Evolutionary conservation across 805 yeast species (phyloP), one percentile per base, ranked within the genome.

Genomic region (Hanseniaspora nectarophila): DNA sequence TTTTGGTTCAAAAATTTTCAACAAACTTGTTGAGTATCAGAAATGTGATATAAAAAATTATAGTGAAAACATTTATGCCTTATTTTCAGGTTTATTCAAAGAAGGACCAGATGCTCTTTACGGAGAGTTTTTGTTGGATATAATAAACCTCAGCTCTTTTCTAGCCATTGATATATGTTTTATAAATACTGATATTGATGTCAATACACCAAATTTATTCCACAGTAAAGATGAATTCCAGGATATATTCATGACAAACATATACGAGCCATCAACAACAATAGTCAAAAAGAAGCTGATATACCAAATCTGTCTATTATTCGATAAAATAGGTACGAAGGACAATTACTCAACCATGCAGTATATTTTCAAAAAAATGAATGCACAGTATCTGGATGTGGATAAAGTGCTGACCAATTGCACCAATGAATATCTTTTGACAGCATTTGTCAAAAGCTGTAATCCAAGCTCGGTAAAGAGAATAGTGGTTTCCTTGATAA

Each of bases 1-100:
- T 28, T 65, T 63, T 57, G 70, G 70, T 0, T 65, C 69, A 48
- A 64, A 56, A 47, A n/a, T 65, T 5, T 63, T 58, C 42, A 66
- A 66, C 54, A 26, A 58, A 5, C 38, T 49, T 24, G 16, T 24
- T 3, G 45, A 48, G 5, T 23, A 28, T 28, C 16, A n/a, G 2
- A n/a, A 29, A 29, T 42, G 45, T 15, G 45, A 42, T 29, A 42
- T 42, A 16, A 42, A 42, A 42, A 29, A 26, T 32, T 42, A 42
- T 16, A 31, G 28, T 26, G 45, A 42, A 5, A 42, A 31, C 4
- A 4, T 16, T 3, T 29, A 42, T 5, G 13, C 16, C 1, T 18
- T 18, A 12, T 18, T 18, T 29, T 42, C 16, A 4, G 6, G 20
- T 15, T 26, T 40, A 3, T 9, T 13, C 3, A 29, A 20, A 20